Base-by-base conservation (phyloP, 1,284 basidiomycete genomes). In the Cronartium quercuum region DNA sequence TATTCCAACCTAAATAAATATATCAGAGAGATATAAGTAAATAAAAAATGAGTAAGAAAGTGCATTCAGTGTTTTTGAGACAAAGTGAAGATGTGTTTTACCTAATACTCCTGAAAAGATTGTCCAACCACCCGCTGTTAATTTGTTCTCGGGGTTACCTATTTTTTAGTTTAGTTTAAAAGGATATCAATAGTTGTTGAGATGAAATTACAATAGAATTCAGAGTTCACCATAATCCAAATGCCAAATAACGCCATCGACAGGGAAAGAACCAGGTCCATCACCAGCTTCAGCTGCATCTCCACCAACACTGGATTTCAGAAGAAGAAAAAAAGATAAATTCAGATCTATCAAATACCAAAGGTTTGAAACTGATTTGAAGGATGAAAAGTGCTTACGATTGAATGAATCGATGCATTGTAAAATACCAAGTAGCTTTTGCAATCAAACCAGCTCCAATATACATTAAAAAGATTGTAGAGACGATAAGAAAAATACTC, bases 181-280 rank as follows among this genome's bases (percentile, higher is more conserved):
- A 1, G 41, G 7, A 29, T 34, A 24, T 60, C 9, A 34, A 60
- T 60, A 10, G 44, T 51, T 15, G 29, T 12, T 15, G 58, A 15
- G 29, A 15, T 60, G 3, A 18, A 34, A 6, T 42, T 38, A 41
- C n/a, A 51, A 37, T n/a, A 42, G 9, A 37, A 61, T 29, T 44
- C 7, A 15, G 13, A 62, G 6, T 47, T 13, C n/a, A 68, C 73
- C 73, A 47, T 75, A 75, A 41, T 64, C 68, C 55, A 64, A 68
- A 81, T 92, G 89, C 92, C 91, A 94, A 5, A 95, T 90, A 79
- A 87, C 91, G 13, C 89, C 89, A 75, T 85, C 85, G 10, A 93
- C 90, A 77, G 87, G 83, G 84, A 87, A 95, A 34, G 88, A 88
- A 3, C 92, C 92, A 0, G 92, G 91, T 0, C 92, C 92, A 70